Percentiles rank a stretch among this genome's conserved stretches.
Evolutionary conservation across 441 rosid genomes (phyloP).

Genomic region (Viola pubescens): DNA sequence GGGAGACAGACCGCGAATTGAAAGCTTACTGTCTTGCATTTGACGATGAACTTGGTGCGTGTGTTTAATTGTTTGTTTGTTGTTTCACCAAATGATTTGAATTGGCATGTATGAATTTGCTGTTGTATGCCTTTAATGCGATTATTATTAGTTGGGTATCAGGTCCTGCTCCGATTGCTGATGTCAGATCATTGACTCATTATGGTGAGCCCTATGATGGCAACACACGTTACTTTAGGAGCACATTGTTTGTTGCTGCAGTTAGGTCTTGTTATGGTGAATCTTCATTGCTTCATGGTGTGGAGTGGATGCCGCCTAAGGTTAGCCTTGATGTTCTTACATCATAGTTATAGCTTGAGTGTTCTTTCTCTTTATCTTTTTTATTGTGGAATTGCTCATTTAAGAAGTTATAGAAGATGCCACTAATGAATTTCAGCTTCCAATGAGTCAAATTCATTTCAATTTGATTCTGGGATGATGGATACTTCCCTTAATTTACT

Average conservation of each 20-base stretch:
- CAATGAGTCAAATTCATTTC: background rate
- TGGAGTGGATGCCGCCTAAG: slow-evolving; percentile 99
- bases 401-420: slow-evolving; percentile 8
- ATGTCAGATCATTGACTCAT: slow-evolving; percentile 89
- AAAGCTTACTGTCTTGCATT: slow-evolving; percentile 96
- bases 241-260: slow-evolving; percentile 81
- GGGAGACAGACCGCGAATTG: slow-evolving; percentile 90
- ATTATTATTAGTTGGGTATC: slow-evolving; percentile 24
- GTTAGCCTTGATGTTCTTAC: slow-evolving; percentile 28
- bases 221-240: slow-evolving; percentile 79
- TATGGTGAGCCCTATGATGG: slow-evolving; percentile 99
- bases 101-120: no score
- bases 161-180: slow-evolving; percentile 81
- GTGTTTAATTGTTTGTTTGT: slow-evolving; percentile 4
- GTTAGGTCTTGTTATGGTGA: slow-evolving; percentile 93
- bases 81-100: background rate
- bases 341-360: background rate
- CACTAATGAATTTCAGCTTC: slow-evolving; percentile 9
- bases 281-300: slow-evolving; percentile 92
- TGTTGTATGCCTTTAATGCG: background rate
- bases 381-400: slow-evolving; percentile 1
- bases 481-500: slow-evolving; percentile 7
- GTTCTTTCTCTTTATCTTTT: background rate
- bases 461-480: background rate
- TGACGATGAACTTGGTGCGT: slow-evolving; percentile 84